phyloP scores from a whole-genome alignment of 306 rosid genomes.

The Cicer chorassanicum region DNA sequence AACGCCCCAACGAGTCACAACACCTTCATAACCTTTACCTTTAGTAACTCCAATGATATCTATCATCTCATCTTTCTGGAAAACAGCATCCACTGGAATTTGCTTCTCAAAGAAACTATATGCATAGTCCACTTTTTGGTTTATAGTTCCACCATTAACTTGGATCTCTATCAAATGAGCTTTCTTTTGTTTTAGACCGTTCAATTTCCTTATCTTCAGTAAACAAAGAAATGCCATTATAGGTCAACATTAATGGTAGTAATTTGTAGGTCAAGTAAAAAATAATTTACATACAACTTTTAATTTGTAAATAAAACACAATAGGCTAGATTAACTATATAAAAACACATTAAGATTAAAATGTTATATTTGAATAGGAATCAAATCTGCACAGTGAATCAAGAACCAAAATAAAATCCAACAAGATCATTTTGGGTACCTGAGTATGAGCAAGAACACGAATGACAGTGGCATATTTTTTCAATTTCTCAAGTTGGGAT shows the following conservation, averaged over 20 bases:
- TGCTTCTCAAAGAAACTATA: conserved; percentile 78
- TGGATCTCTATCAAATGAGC: conserved; percentile 93
- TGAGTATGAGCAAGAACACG: conserved; percentile 87
- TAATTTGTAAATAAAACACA: neutral
- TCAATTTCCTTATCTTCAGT: conserved; percentile 73
- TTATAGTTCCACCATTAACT: conserved; percentile 76
- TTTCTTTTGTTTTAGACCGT: conserved; percentile 86
- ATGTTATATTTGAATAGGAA: neutral
- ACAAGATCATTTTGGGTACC: conserved; percentile 45
- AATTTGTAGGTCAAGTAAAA: neutral
- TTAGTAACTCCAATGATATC: conserved; percentile 85
- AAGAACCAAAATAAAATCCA: neutral
- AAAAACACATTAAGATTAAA: neutral
- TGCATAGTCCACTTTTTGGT: conserved; percentile 77
- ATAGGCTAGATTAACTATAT: neutral
- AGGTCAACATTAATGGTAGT: neutral
- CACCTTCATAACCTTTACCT: conserved; percentile 95
- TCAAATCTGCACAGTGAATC: neutral
- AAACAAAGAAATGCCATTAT: neutral
- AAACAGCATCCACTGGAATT: conserved; percentile 77
- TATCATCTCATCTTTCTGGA: conserved; percentile 90
- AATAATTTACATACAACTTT: neutral
- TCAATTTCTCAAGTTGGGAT: conserved; percentile 66
- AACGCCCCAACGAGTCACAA: conserved; percentile 91
- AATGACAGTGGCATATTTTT: conserved; percentile 62